These are phyloP conservation scores for Talaromyces albobiverticillius DNA, from an alignment of 2,329 filamentous ascomycete species.

Conservation along the genomic window DNA sequence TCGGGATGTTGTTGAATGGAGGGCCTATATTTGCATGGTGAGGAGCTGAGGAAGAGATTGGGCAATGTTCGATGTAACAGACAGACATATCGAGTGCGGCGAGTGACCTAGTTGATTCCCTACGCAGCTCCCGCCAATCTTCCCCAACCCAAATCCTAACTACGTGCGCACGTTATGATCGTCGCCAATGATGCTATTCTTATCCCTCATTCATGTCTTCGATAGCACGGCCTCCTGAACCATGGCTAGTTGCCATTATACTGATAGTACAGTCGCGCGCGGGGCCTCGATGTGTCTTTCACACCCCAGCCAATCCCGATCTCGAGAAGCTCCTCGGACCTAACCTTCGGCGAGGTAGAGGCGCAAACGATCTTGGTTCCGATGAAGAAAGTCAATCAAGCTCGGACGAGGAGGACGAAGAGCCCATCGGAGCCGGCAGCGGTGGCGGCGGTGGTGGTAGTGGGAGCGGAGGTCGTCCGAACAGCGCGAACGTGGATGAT, in stretches of 20 bases:
- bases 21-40: too few species aligned
- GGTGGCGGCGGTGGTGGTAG: not conserved
- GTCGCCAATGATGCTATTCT: constrained; percentile 2
- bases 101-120: too few species aligned
- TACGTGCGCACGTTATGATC: not conserved
- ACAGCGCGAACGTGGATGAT: constrained; percentile 34
- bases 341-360: constrained; percentile 32
- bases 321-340: constrained; percentile 36
- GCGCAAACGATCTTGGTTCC: constrained; percentile 39
- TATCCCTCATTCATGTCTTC: constrained; percentile 39
- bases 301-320: constrained; percentile 67
- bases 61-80: too few species aligned
- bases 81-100: too few species aligned
- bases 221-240: constrained; percentile 49
- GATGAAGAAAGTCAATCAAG: constrained; percentile 36
- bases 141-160: not conserved
- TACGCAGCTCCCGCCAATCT: too few species aligned
- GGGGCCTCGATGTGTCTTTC: constrained; percentile 79
- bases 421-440: constrained; percentile 18
- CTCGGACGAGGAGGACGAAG: constrained; percentile 41
- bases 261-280: constrained; percentile 73
- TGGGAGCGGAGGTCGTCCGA: constrained; percentile 26
- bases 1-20: too few species aligned
- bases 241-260: constrained; percentile 65
- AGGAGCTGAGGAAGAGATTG: too few species aligned